Evolutionary conservation across 768 basidiomycete species (phyloP), one percentile per base, ranked within the genome.

Genomic region (Macrolepiota albuminosa): DNA sequence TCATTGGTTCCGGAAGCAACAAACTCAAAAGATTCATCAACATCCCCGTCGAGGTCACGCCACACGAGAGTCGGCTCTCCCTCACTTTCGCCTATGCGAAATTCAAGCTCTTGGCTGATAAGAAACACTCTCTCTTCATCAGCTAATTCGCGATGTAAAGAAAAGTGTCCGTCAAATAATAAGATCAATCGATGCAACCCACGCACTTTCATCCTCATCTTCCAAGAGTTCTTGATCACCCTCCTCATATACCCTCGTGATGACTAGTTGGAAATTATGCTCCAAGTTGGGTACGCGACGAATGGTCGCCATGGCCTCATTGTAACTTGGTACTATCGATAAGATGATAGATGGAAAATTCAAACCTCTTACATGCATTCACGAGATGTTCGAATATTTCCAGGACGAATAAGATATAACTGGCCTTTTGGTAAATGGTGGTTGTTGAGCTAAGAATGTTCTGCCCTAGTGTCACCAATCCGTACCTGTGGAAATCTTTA

Each of bases 191-290:
- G 40, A 56, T 13, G 9, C 36, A 51, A 24, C n/a, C 1, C 16
- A 52, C 85, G 65, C 63, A 89, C 89, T 89, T 76, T 91, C 89
- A 59, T 94, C 94, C 71, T 96, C 93, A 65, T 98, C 96, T 67
- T 97, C 95, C 18, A 98, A 75, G 45, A 98, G 72, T 67, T 96
- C 91, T 72, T 96, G 94, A 69, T 98, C 95, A 3, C 94, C 97
- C 63, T 98, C 96, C 66, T 98, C 94, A 68, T 92, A 98, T 1
- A 97, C 95, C 61, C 95, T 81, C n/a, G 95, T 97, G 56, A 98
- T 87, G 10, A 97, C 95, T 10, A 99, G 82, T 71, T 98, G 91
- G 70, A 88, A 92, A 73, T 85, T 87, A 79, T 86, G 91, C 64
- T 83, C 91, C 47, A 89, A 68, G 1, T 85, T 79, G 36, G 89